These are phyloP conservation scores for Lactuca sativa DNA, from an alignment of 129 eudicot species.

Conservation along the genomic window DNA sequence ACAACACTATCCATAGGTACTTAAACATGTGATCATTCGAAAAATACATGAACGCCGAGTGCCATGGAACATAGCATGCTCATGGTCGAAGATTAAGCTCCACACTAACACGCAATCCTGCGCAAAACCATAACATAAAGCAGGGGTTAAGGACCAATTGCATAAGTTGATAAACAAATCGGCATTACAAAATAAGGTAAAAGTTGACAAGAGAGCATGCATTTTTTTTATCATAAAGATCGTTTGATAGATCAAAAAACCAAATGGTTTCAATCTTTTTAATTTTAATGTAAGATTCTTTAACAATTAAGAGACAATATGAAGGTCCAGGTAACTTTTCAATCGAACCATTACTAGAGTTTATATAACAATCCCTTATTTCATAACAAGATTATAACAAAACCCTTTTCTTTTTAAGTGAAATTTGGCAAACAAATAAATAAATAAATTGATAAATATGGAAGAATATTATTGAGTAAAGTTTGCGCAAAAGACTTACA, in stretches of 20 bases:
- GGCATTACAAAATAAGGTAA: background rate
- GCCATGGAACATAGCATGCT: background rate
- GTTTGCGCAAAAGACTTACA: conserved; percentile 47
- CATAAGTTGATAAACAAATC: background rate
- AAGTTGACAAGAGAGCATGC: background rate
- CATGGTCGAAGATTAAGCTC: background rate
- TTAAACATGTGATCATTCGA: background rate
- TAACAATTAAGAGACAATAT: too few species aligned
- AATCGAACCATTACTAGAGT: too few species aligned
- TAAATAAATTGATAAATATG: background rate
- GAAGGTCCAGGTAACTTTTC: too few species aligned
- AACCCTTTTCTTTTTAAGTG: background rate
- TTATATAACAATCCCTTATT: background rate
- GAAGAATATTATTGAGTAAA: background rate
- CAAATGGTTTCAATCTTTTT: too few species aligned
- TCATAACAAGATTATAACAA: background rate
- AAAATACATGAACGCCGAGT: background rate
- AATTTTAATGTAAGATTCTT: too few species aligned
- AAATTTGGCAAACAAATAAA: background rate
- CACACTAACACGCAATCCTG: background rate
- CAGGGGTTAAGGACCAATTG: background rate
- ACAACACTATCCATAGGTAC: background rate
- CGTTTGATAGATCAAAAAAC: too few species aligned
- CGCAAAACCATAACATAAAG: background rate
- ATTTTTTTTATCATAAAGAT: too few species aligned